These are phyloP conservation scores for Coemansia sp. DNA, from an alignment of 192 early-diverging fungal species.

Conservation along the genomic window DNA sequence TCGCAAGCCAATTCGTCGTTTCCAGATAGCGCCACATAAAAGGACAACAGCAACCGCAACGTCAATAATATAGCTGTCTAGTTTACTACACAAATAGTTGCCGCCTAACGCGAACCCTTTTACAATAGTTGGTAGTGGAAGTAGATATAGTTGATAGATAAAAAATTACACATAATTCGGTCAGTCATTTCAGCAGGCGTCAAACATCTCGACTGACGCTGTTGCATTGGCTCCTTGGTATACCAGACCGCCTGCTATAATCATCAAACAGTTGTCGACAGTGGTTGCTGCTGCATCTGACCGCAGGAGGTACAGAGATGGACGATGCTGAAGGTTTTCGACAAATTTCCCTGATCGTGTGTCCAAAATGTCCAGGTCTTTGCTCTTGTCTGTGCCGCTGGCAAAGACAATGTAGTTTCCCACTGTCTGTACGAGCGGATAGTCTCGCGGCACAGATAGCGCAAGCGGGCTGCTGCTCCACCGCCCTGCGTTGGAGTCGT, in stretches of 20 bases:
- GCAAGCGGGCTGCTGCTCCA: constrained; percentile 38
- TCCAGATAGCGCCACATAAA: too few species aligned
- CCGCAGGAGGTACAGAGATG: constrained; percentile 39
- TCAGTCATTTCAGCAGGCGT: constrained; percentile 22
- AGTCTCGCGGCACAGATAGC: constrained; percentile 43
- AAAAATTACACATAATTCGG: not conserved
- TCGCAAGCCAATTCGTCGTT: too few species aligned
- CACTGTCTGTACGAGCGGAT: constrained; percentile 39
- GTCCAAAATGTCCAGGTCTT: constrained; percentile 50
- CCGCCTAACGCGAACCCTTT: too few species aligned
- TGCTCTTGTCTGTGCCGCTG: constrained; percentile 33
- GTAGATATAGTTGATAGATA: not conserved
- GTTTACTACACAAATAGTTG: too few species aligned
- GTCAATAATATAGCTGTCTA: too few species aligned
- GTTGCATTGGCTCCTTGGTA: constrained; percentile 49
- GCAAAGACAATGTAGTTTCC: constrained; percentile 51
- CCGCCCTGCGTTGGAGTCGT: constrained; percentile 14
- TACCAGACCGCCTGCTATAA: constrained; percentile 45
- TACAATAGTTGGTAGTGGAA: too few species aligned
- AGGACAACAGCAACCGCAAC: too few species aligned
- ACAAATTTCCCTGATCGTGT: constrained; percentile 29
- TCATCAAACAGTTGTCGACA: constrained; percentile 37
- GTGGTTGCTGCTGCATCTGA: constrained; percentile 33
- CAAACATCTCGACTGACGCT: constrained; percentile 50
- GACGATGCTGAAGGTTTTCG: constrained; percentile 17